Evolutionary conservation across 176 grass and related monocot genomes (phyloP), one percentile per base, ranked within the genome.

Genomic region (Aegilops speltoides): DNA sequence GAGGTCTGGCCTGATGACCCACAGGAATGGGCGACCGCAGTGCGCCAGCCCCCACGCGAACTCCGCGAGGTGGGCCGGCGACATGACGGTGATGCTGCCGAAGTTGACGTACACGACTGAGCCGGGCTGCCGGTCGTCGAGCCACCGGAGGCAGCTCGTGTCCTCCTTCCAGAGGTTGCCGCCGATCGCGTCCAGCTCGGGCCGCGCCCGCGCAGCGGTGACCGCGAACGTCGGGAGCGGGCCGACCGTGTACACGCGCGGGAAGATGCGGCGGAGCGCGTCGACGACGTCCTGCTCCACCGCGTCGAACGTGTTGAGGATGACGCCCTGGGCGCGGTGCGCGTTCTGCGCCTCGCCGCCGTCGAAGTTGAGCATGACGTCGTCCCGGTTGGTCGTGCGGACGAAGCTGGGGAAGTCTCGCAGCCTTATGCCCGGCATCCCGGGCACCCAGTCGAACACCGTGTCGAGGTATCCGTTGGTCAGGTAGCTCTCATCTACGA

Each of bases 31-130:
- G 25, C 37, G 31, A n/a, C 78, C 83, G 54, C 92, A 87, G 24
- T 85, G 80, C 19, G 89, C 89, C 83, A 70, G 8, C 13, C 20
- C 0, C n/a, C 57, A 79, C 22, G 57, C 77, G 37, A 80, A 80
- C 60, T 80, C 78, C 15, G 61, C 16, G 8, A 80, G 60, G 24
- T 65, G 78, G 16, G 61, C 38, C 61, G 14, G 10, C 60, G 78
- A 65, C 86, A 94, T 92, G 20, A 94, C 84, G 2, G 82, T 89
- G 85, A 97, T 87, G 84, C 95, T 97, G 36, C 95, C 95, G 67
- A 91, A 97, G 93, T 97, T 97, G 32, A 97, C 91, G 45, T 94
- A 97, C 12, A 97, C 78, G 63, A 97, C 92, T 0, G 87, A 97
- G 43, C 46, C 81, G 0, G 88, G 36, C 23, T 80, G 74, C 46